Evolutionary conservation across 148 eudicot species (phyloP).

Genomic region (Amaranthus hypochondriacus): DNA sequence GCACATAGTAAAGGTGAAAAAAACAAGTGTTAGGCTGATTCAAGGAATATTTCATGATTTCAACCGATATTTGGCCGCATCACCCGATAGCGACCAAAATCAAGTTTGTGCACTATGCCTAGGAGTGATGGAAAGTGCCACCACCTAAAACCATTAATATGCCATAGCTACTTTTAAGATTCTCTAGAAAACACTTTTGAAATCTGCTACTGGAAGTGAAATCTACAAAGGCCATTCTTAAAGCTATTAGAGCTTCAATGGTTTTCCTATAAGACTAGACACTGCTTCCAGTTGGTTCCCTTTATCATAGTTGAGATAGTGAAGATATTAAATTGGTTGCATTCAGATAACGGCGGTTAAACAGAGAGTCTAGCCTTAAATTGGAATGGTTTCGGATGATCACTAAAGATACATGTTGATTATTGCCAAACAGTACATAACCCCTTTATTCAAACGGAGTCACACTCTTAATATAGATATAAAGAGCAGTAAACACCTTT

Average conservation of each 20-base stretch:
- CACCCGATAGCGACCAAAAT: too few species aligned
- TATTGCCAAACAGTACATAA: not conserved
- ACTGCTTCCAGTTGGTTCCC: not conserved
- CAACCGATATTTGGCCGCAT: too few species aligned
- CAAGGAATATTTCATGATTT: too few species aligned
- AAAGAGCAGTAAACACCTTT: conserved; percentile 41
- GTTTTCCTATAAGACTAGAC: not conserved
- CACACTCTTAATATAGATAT: not conserved
- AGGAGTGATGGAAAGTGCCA: too few species aligned
- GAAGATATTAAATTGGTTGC: not conserved
- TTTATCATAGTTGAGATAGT: not conserved
- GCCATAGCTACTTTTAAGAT: not conserved
- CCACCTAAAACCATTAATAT: too few species aligned
- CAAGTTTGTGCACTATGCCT: too few species aligned
- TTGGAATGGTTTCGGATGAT: not conserved
- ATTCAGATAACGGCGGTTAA: too few species aligned
- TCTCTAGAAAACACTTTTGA: not conserved
- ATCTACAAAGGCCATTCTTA: not conserved
- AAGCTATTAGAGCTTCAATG: not conserved
- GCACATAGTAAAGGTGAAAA: too few species aligned
- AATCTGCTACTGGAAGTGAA: not conserved
- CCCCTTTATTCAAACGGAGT: not conserved
- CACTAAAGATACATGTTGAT: not conserved
- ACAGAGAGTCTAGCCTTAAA: not conserved
- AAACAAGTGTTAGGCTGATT: too few species aligned